Evolutionary conservation across 495 filamentous ascomycete species (phyloP).

Genomic region (Cercophora sp.): DNA sequence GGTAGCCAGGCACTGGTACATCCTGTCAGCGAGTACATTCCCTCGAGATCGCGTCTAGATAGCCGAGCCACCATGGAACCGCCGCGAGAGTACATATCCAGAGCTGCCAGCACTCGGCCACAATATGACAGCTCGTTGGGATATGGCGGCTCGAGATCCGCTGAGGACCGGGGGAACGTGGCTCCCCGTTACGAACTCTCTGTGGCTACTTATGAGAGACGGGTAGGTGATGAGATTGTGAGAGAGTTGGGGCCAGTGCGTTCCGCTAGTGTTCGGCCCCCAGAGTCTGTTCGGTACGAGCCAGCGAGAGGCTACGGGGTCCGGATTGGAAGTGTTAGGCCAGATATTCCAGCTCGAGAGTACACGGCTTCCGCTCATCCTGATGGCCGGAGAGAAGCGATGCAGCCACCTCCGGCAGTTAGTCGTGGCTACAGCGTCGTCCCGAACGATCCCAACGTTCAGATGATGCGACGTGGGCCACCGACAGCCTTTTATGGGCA

Average conservation of each 20-base stretch:
- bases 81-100: slow-evolving; percentile 51
- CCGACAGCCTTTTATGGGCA: slow-evolving; percentile 28
- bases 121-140: slow-evolving; percentile 6
- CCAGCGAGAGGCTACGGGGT: slow-evolving; percentile 19
- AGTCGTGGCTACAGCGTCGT: slow-evolving; percentile 43
- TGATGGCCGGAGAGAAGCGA: slow-evolving; percentile 36
- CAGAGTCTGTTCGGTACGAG: slow-evolving; percentile 20
- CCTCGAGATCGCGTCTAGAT: slow-evolving; percentile 32
- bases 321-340: slow-evolving; percentile 35
- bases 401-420: slow-evolving; percentile 23
- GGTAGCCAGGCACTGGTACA: slow-evolving; percentile 35
- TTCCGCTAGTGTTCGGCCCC: slow-evolving; percentile 27
- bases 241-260: slow-evolving; percentile 26
- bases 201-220: slow-evolving; percentile 39
- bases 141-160: no score
- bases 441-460: slow-evolving; percentile 24
- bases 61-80: slow-evolving; percentile 31
- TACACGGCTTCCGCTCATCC: slow-evolving; percentile 38
- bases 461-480: slow-evolving; percentile 31
- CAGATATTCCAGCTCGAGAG: slow-evolving; percentile 39
- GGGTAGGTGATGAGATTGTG: slow-evolving; percentile 41
- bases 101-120: slow-evolving; percentile 57
- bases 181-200: slow-evolving; percentile 54
- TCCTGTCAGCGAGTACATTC: slow-evolving; percentile 42
- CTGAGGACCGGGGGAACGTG: no score